Evolutionary conservation across 1,284 basidiomycete genomes (phyloP), one percentile per base, ranked within the genome.

Genomic region (Cryptococcus wingfieldii): DNA sequence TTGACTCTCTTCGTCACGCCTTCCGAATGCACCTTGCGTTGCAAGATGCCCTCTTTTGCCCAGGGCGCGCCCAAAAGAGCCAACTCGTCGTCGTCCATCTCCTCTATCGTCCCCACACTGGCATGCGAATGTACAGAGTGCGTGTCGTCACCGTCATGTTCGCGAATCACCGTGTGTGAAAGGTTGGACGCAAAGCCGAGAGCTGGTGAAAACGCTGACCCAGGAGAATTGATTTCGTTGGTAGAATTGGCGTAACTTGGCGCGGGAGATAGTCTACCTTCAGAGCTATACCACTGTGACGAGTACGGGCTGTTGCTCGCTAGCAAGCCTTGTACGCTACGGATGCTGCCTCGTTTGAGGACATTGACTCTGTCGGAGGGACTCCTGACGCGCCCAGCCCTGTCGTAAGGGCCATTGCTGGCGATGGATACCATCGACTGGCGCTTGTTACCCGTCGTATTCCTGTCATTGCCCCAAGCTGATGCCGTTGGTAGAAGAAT

Each of bases 21-120:
- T 69, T 97, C 94, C 86, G 89, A 94, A 73, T 95, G 96, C 62
- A 93, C 88, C 72, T 97, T 98, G 38, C 93, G 86, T 63, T 86
- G 88, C 4, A 98, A 83, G 80, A 94, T 88, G 14, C 95, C 95
- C 75, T 98, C 95, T 75, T 98, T 98, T 0, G 95, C 95, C 95
- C 95, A 98, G 0, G 95, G 95, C 3, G 95, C 86, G 25, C 95
- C 95, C 12, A 96, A 83, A 38, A 98, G 80, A 1, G 95, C 94
- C 12, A 98, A 81, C 76, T 97, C 92, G 70, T 97, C 93, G 70
- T 98, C 94, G 5, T 86, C 85, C 58, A 95, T 88, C 5, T 77
- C 74, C 27, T 74, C 77, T n/a, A 68, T 53, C 10, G 62, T 65
- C 5, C 50, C 57, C 28, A 82, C 84, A 1, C 85, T 86, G 18